phyloP scores from a whole-genome alignment of 75 land plant species.

The Chamaecyparis obtusa region DNA sequence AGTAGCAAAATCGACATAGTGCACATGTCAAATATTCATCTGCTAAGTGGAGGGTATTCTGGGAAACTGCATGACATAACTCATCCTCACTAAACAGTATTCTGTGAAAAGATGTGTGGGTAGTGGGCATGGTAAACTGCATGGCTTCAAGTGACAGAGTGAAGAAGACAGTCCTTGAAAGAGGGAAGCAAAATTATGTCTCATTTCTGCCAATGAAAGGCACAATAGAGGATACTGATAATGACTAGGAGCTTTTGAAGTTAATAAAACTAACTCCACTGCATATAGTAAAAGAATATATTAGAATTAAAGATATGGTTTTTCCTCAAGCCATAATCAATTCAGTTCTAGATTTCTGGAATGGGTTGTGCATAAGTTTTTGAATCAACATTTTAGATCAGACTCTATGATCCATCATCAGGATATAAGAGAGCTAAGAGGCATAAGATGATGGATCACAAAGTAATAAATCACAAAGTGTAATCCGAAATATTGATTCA shows the following conservation, averaged over 20 bases:
- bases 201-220: slow-evolving; percentile 58
- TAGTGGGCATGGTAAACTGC: slow-evolving; percentile 45
- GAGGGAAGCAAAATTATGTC: slow-evolving; percentile 66
- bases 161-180: slow-evolving; percentile 62
- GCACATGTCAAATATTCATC: not conserved
- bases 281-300: not conserved
- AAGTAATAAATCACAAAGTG: no score
- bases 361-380: no score
- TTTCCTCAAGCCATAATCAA: no score
- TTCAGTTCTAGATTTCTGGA: no score
- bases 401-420: no score
- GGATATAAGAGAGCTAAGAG: no score
- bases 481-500: no score
- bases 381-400: no score
- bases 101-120: slow-evolving; percentile 19
- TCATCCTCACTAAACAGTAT: slow-evolving; percentile 32
- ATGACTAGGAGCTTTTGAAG: slow-evolving; percentile 81
- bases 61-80: slow-evolving; percentile 81
- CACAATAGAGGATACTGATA: slow-evolving; percentile 64
- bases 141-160: slow-evolving; percentile 40
- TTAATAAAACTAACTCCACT: slow-evolving; percentile 15
- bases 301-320: no score
- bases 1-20: not conserved
- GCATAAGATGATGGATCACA: no score
- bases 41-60: slow-evolving; percentile 48